Percentiles rank a stretch among this genome's conserved stretches.
phyloP scores from a whole-genome alignment of 495 filamentous ascomycete genomes.

The Penicillium taxi region DNA sequence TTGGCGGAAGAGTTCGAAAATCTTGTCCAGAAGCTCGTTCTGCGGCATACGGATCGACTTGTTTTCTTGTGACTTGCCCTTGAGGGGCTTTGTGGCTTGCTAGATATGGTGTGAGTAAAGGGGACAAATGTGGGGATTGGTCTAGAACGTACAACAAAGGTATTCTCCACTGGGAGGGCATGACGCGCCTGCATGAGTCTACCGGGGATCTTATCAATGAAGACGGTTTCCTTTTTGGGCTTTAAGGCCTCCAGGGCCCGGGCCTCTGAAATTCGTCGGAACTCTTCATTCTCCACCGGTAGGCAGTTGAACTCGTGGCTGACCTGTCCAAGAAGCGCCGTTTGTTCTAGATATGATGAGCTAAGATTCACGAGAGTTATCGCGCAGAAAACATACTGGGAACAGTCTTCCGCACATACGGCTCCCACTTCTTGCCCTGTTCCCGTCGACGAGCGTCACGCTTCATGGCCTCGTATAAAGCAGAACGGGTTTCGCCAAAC shows the following conservation, averaged over 20 bases:
- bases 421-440: slow-evolving; percentile 54
- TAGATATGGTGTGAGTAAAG: slow-evolving; percentile 17
- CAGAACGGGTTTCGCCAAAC: slow-evolving; percentile 41
- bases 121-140: not conserved
- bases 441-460: slow-evolving; percentile 40
- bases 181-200: slow-evolving; percentile 32
- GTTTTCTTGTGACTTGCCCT: slow-evolving; percentile 53
- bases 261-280: slow-evolving; percentile 50
- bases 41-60: slow-evolving; percentile 81
- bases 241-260: slow-evolving; percentile 56
- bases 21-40: slow-evolving; percentile 73
- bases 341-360: slow-evolving; percentile 58
- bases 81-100: slow-evolving; percentile 31
- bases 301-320: slow-evolving; percentile 70
- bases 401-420: slow-evolving; percentile 68
- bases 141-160: slow-evolving; percentile 40
- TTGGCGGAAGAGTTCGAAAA: slow-evolving; percentile 71
- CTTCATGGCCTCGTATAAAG: slow-evolving; percentile 41
- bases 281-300: slow-evolving; percentile 67
- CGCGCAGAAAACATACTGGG: slow-evolving; percentile 56
- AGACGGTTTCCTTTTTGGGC: slow-evolving; percentile 48
- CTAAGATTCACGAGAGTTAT: not conserved
- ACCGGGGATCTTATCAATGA: slow-evolving; percentile 32
- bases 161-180: slow-evolving; percentile 28
- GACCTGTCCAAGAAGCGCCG: slow-evolving; percentile 62